Base-by-base conservation (phyloP, 805 yeast species). In the Lipomyces sp. region DNA sequence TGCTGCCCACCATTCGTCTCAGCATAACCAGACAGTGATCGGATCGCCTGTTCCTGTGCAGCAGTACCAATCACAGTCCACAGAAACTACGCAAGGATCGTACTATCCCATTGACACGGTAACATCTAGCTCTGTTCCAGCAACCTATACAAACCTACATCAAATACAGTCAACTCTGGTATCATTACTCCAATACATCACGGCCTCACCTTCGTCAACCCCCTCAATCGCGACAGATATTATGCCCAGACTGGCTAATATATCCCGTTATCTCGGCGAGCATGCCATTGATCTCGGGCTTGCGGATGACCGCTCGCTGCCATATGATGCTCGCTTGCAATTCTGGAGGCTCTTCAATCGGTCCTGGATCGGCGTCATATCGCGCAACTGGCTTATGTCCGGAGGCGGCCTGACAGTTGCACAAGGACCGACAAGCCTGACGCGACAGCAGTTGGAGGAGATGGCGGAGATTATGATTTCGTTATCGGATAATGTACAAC, bases 331-430 rank as follows among this genome's bases (percentile, higher is more conserved):
- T 6, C 48, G 67, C 15, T 53, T 60, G 8, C 60, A 45, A 13
- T 67, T 67, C 57, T 67, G 70, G 70, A 32, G 64, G 5, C 34
- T 53, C 13, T 64, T 64, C 42, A 67, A 67, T 54, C 53, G 45
- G 7, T 34, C 62, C 13, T 67, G 70, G 70, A 56, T 64, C n/a
- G 24, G 24, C 7, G 34, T 66, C 37, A 53, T 66, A n/a, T 3
- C 55, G 3, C 53, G 60, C 35, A 57, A 39, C n/a, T 33, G 57
- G 42, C 18, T 33, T 7, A 15, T 42, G 7, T 13, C 48, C 8
- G 48, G 48, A 42, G 48, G 48, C 48, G 48, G 48, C 48, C 15
- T 7, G 13, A n/a, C 29, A 18, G 62, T n/a, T 33, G 57, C 48
- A 8, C 34, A 15, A 30, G 63, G 15, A n/a, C 33, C 24, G 11